A percentile compares a stretch with the other conserved stretches of the same genome.
Evolutionary conservation across 306 rosid species (phyloP).

Genomic region (Prunus armeniaca): DNA sequence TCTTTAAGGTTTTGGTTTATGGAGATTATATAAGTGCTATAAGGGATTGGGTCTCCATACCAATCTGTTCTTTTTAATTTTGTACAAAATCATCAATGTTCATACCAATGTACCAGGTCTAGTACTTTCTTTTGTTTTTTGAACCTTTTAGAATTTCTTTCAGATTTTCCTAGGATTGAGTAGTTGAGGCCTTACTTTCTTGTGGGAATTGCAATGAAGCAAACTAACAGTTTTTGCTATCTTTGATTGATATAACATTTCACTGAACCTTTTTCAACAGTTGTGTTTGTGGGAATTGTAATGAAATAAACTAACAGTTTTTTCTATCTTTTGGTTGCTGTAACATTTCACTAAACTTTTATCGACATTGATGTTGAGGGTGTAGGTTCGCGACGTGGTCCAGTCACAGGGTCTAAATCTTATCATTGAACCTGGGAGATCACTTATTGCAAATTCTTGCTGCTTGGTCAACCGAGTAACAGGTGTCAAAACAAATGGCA

Average conservation of each 20-base stretch:
- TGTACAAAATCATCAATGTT: neutral
- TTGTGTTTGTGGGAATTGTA: neutral
- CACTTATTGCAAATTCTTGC: conserved; percentile 90
- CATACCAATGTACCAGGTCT: neutral
- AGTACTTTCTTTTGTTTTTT: neutral
- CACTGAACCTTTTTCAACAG: too few relatives aligned
- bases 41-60: neutral
- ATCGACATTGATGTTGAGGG: conserved; percentile 12
- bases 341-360: neutral
- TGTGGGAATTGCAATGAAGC: neutral
- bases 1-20: neutral
- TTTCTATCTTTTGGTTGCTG: neutral
- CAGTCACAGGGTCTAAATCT: conserved; percentile 76
- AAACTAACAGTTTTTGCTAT: neutral
- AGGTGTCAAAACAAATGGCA: conserved; percentile 93
- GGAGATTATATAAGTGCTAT: neutral
- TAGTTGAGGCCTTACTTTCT: neutral
- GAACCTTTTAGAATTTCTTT: neutral
- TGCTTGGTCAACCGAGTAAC: conserved; percentile 92
- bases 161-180: neutral
- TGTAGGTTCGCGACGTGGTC: conserved; percentile 81
- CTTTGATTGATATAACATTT: neutral
- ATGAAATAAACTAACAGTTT: neutral
- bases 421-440: conserved; percentile 97
- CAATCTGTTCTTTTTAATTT: neutral